Base-by-base conservation (phyloP, 345 rosid species). In the Hibiscus trionum region DNA sequence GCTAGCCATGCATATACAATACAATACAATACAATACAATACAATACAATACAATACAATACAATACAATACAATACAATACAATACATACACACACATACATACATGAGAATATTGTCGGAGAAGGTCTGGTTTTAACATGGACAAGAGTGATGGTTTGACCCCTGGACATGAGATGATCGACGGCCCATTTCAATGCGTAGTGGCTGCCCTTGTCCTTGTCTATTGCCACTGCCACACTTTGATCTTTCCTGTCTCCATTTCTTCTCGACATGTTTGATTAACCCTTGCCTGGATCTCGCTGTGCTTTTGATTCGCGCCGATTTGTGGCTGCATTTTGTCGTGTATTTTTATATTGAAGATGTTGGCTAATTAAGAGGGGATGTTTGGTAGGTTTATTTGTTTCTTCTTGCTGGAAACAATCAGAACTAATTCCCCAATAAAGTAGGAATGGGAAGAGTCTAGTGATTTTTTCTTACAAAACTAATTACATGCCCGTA, bases 191-290 rank as follows among this genome's bases (percentile, higher is more conserved):
- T 82, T 79, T 91, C 61, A 93, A 77, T 15, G 96, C 96, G 44
- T 84, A 76, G n/a, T 90, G 94, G 82, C 98, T 88, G 11, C 84
- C 87, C 76, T 87, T 93, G 76, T 93, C 96, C 75, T 72, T 88
- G 77, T 91, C 93, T 2, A 91, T 77, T 15, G 96, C 98, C 64
- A 91, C 89, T 0, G 84, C 88, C 21, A 85, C 70, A 29, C 3
- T 74, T 11, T 60, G 81, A 9, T 82, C 87, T 44, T 33, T 75
- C 33, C 60, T 71, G 52, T 75, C 84, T 69, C 44, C 74, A 39
- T 27, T 59, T 60, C 72, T 70, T 78, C 67, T 74, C 0, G 60
- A 58, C 72, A 71, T 77, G 11, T 21, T 19, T 19, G 2, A 5
- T 15, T 16, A 14, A 5, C 56, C 56, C 15, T 4, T 50, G 56